Evolutionary conservation across 2,329 filamentous ascomycete species (phyloP), one percentile per base, ranked within the genome.

Genomic region (Apiospora kogelbergensis): DNA sequence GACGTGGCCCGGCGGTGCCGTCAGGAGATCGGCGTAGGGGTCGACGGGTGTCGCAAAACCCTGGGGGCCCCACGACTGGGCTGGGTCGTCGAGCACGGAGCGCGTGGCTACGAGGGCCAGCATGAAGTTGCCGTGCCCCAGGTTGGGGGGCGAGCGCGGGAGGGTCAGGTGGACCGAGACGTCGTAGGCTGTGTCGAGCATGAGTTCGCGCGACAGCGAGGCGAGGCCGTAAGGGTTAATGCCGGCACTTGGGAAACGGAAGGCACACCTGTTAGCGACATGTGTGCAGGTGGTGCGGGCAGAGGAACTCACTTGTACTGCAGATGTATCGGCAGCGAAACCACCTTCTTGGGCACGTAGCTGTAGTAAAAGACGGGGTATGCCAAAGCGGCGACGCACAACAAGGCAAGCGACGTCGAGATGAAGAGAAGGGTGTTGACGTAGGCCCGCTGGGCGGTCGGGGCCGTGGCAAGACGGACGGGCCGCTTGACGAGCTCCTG

Each of bases 51-150:
- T 57, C 48, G 48, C 15, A 1, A 57, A 30, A 7, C 24, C 48
- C 15, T 17, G 15, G 48, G 69, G 57, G 45, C 75, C 67, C 44
- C 66, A 72, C n/a, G 71, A 69, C 11, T 77, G 37, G 73, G 75
- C 67, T 11, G 77, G 71, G 68, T 77, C 79, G 4, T 74, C 78
- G 10, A 81, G 80, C 30, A 80, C 79, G 30, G 81, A 81, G 33
- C 85, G 85, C 65, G 93, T 85, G 66, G 97, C 87, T 70, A 89
- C 87, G 20, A 97, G 82, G 63, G 93, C 91, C 22, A 98, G 83
- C 96, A 99, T 99, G 84, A 98, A 98, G 81, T 98, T 98, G 37
- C 96, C 96, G 17, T 88, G 87, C 2, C 87, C 87, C 26, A 92
- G 81, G 76, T 99, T 99, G 1, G 85, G 81, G 0, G 89, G 90